These are phyloP conservation scores for Ustilago shanxiensis DNA, from an alignment of 1,284 basidiomycete species.

Conservation along the genomic window DNA sequence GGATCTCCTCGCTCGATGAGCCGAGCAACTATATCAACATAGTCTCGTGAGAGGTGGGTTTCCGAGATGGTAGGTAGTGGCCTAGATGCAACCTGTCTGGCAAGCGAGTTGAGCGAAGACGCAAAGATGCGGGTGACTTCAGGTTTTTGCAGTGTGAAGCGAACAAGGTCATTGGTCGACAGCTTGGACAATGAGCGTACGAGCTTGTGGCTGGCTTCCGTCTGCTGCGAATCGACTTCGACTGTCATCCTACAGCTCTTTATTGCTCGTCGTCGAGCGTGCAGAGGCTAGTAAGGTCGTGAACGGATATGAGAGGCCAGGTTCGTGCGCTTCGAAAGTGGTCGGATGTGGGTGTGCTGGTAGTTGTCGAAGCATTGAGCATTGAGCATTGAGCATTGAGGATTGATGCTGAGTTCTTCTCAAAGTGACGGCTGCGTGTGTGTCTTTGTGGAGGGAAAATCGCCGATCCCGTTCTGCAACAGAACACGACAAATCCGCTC, in stretches of 20 bases:
- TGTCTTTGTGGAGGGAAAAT: constrained; percentile 15
- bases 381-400: too few relatives aligned
- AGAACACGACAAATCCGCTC: too few relatives aligned
- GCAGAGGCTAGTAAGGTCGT: neutral
- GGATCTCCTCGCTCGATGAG: constrained; percentile 54
- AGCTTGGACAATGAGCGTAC: constrained; percentile 21
- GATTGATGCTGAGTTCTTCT: constrained; percentile 21
- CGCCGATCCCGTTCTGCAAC: neutral
- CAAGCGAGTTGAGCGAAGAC: constrained; percentile 34
- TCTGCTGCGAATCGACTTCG: constrained; percentile 4
- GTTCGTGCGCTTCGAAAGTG: neutral
- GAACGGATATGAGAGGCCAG: neutral
- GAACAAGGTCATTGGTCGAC: constrained; percentile 30
- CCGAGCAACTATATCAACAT: constrained; percentile 37
- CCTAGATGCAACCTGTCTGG: constrained; percentile 20
- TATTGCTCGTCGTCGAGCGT: too few relatives aligned
- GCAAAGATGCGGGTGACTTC: constrained; percentile 33
- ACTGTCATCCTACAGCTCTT: constrained; percentile 21
- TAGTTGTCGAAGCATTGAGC: neutral
- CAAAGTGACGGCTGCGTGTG: neutral
- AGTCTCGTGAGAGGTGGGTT: neutral
- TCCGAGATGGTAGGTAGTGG: constrained; percentile 5
- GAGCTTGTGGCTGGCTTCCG: constrained; percentile 21
- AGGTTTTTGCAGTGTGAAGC: constrained; percentile 38
- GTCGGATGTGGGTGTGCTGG: neutral